Percentiles rank a stretch among this genome's conserved stretches.
Evolutionary conservation across 2,329 filamentous ascomycete species (phyloP).

Genomic region (Pyrenophora tritici-repentis): DNA sequence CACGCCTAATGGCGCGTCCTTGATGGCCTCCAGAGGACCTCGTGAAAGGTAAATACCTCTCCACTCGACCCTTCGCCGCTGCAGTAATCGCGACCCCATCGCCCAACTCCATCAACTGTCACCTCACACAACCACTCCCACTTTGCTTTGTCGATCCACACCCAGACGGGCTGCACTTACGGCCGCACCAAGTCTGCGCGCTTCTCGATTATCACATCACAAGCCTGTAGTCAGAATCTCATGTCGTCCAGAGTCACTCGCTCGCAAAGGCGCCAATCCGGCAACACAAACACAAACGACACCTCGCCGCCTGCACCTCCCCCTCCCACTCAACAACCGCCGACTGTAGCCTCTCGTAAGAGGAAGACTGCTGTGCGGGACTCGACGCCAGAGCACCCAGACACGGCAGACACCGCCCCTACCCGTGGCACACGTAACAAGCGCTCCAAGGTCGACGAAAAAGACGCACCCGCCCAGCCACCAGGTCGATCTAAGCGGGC

Average conservation of each 20-base stretch:
- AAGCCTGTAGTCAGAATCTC: slow-evolving; percentile 60
- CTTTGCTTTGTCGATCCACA: slow-evolving; percentile 29
- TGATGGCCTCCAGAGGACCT: slow-evolving; percentile 36
- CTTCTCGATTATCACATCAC: slow-evolving; percentile 27
- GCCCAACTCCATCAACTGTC: slow-evolving; percentile 13
- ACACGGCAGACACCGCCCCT: slow-evolving; percentile 27
- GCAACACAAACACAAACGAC: slow-evolving; percentile 53
- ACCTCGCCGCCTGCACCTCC: slow-evolving; percentile 42
- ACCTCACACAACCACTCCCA: slow-evolving; percentile 19
- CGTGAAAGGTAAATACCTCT: slow-evolving; percentile 30
- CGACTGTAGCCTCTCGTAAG: slow-evolving; percentile 66
- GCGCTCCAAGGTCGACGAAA: slow-evolving; percentile 69
- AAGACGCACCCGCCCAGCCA: slow-evolving; percentile 48
- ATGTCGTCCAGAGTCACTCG: slow-evolving; percentile 98
- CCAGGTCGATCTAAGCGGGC: slow-evolving; percentile 61
- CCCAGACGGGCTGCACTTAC: slow-evolving; percentile 35
- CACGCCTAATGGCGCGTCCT: slow-evolving; percentile 47
- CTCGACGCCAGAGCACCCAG: slow-evolving; percentile 54
- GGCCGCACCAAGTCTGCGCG: slow-evolving; percentile 38
- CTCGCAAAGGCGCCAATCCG: slow-evolving; percentile 87
- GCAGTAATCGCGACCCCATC: slow-evolving; percentile 8
- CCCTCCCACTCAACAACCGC: slow-evolving; percentile 51
- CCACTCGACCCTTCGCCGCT: slow-evolving; percentile 24
- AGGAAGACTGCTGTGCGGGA: slow-evolving; percentile 68
- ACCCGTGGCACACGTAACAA: slow-evolving; percentile 48